These are phyloP conservation scores for Cerioporus squamosus DNA, from an alignment of 1,284 basidiomycete species.

Conservation along the genomic window DNA sequence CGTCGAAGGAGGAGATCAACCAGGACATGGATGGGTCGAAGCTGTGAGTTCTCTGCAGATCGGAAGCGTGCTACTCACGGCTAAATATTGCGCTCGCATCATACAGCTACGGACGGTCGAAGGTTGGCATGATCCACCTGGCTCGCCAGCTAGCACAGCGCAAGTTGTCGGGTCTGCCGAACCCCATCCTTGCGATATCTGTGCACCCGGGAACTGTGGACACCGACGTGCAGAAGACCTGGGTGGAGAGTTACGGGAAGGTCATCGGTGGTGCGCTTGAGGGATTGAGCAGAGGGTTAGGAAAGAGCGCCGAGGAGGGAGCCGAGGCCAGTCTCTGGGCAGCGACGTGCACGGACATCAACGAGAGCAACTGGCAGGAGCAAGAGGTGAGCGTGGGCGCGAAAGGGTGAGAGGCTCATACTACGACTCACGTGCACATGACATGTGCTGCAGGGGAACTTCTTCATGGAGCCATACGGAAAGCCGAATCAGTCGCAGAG, in stretches of 20 bases:
- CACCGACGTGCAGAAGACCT: slow-evolving; percentile 19
- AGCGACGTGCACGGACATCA: slow-evolving; percentile 29
- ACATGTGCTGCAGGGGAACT: slow-evolving; percentile 23
- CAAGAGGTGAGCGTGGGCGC: slow-evolving; percentile 22
- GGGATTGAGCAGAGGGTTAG: slow-evolving; percentile 14
- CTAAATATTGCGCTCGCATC: neutral
- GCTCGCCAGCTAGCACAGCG: slow-evolving; percentile 24
- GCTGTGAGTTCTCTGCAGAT: slow-evolving; percentile 13
- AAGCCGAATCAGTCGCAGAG: slow-evolving; percentile 13
- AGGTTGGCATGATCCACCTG: slow-evolving; percentile 29
- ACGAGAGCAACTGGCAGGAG: slow-evolving; percentile 26
- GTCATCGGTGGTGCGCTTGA: slow-evolving; percentile 24
- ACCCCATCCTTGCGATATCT: slow-evolving; percentile 29
- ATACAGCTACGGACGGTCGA: slow-evolving; percentile 27
- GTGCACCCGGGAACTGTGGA: slow-evolving; percentile 34
- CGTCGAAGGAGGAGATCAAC: slow-evolving; percentile 31
- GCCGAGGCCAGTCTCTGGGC: slow-evolving; percentile 33
- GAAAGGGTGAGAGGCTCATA: too few relatives aligned
- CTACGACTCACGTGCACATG: neutral
- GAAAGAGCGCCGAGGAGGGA: slow-evolving; percentile 29
- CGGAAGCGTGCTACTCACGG: neutral
- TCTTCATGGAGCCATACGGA: slow-evolving; percentile 29
- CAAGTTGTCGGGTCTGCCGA: slow-evolving; percentile 21
- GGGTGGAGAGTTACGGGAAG: neutral
- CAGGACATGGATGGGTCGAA: slow-evolving; percentile 19